These are phyloP conservation scores for Populus hybrid DNA, from an alignment of 441 rosid species.

Conservation along the genomic window DNA sequence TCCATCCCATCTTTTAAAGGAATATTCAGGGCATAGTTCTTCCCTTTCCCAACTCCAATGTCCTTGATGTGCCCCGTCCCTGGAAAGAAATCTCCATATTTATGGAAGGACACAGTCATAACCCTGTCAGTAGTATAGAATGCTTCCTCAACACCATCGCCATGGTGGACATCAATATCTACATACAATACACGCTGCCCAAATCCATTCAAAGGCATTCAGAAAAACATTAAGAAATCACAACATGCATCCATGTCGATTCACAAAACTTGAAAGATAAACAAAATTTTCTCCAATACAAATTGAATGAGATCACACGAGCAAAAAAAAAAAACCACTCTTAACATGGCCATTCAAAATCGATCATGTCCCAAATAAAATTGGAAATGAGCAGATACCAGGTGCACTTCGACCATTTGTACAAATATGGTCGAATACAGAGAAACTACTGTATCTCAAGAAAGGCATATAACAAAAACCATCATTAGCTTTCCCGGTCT, in stretches of 20 bases:
- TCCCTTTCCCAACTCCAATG: conserved; percentile 63
- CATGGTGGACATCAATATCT: conserved; percentile 83
- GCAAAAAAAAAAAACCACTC: background rate
- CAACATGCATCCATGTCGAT: background rate
- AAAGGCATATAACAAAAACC: background rate
- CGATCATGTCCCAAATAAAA: background rate
- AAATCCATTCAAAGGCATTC: conserved; percentile 21
- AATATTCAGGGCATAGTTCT: conserved; percentile 83
- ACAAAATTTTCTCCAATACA: background rate
- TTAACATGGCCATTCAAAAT: background rate
- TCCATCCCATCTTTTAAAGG: conserved; percentile 92
- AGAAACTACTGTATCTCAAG: background rate
- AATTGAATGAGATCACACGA: background rate
- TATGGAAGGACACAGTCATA: conserved; percentile 96
- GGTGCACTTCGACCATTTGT: background rate
- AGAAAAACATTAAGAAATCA: conserved; percentile 3
- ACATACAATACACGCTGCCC: conserved; percentile 46
- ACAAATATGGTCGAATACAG: background rate
- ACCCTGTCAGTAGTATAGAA: conserved; percentile 95
- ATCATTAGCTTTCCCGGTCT: background rate
- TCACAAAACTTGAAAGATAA: background rate
- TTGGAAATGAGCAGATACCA: background rate
- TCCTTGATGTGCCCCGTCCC: conserved; percentile 92
- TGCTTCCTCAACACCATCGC: conserved; percentile 99
- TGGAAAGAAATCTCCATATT: conserved; percentile 95